Evolutionary conservation across 441 rosid species (phyloP), one percentile per base, ranked within the genome.

Genomic region (Bocquillonia castaneifolia): DNA sequence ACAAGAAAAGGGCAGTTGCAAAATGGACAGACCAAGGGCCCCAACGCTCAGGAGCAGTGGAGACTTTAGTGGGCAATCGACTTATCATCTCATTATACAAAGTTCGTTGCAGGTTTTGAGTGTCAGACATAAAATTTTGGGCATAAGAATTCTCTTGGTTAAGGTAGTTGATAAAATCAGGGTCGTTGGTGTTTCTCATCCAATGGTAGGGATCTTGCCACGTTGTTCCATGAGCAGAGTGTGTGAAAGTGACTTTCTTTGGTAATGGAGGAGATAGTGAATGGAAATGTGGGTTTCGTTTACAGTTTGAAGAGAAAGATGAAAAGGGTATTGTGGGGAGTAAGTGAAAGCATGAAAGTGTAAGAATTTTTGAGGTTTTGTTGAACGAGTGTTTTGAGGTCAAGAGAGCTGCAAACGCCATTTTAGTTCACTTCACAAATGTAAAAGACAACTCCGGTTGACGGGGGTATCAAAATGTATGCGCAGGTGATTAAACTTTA

Each of bases 51-150:
- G 86, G 85, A 10, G 91, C 85, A 75, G 98, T 89, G 22, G 71
- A 63, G 76, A 88, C 76, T 48, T 76, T 79, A 17, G 73, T 66
- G 14, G 94, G 92, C 61, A 86, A 73, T 47, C 94, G 87, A 52
- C 28, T 70, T 64, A 63, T 84, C 94, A 93, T 91, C 85, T 91
- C 93, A 47, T 85, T 70, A 42, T 82, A 59, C 42, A 93, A 77
- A 64, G 78, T 65, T 39, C 66, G 68, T 63, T 75, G 90, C 63
- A 93, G 79, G 69, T 50, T 45, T 53, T 67, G 74, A 36, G 96
- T 86, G 74, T 88, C 93, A 6, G 89, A 80, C 97, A 89, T 91
- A 85, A 88, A 91, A 79, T 89, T 86, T 74, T 81, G 78, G 29
- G 94, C 79, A 57, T 93, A 93, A 0, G 86, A 78, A 80, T 93